Base-by-base conservation (phyloP, 1,284 basidiomycete genomes). In the Sporisorium iseilematis-ciliati region DNA sequence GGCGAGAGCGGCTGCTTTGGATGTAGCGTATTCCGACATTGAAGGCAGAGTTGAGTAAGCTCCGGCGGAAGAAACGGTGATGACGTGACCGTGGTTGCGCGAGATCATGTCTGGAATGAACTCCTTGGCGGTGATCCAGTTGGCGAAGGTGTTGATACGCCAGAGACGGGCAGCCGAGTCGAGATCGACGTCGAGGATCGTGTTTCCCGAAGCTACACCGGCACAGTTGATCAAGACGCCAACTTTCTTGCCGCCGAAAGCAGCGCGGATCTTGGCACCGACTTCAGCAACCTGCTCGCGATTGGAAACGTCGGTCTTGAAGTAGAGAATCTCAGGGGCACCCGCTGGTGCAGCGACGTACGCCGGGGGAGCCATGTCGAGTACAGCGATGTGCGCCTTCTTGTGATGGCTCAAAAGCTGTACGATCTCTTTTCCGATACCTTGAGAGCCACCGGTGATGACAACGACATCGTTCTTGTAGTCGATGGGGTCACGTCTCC, bases 381-480 rank as follows among this genome's bases (percentile, higher is more conserved):
- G 69, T 46, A 85, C 83, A 7, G 82, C 83, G 25, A 85, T 72
- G 29, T 65, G 76, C 0, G 82, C 82, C 26, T 63, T 59, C 59
- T 80, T 73, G 33, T 64, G 57, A 46, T 78, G 74, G 51, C 73
- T 75, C 46, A 85, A 56, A 6, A 76, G 42, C 78, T 84, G 77
- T 5, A 85, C 83, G 23, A 80, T 65, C 41, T 76, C 77, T 59
- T 79, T 82, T 54, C 83, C 83, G 48, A 85, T 85, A 31, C 83
- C 83, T n/a, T 78, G 66, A 0, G 82, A 69, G 7, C 82, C 83
- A 35, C 83, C 83, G 16, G 83, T 84, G 61, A 85, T 77, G 45
- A 83, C 82, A 45, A 85, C 43, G 6, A 85, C 75, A 46, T 85
- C 83, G 46, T 79, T 69, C 7, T 48, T 56, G 71, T 81, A 85